phyloP scores from a whole-genome alignment of 805 yeast species.

The Wickerhamiella qilinensis region DNA sequence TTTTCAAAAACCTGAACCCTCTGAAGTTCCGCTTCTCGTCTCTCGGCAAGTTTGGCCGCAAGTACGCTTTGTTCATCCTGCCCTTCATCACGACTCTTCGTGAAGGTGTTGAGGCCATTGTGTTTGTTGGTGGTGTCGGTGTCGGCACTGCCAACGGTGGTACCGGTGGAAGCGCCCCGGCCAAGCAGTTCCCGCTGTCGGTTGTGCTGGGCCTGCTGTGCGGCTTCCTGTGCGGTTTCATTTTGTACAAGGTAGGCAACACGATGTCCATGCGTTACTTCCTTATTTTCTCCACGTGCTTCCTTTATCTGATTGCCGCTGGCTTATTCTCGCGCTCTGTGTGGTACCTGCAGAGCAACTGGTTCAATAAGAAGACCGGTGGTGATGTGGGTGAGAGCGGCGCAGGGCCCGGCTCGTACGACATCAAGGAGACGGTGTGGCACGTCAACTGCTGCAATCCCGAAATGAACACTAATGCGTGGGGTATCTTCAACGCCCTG shows the following conservation, averaged over 20 bases:
- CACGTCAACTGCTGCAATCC: slow-evolving; percentile 98
- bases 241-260: slow-evolving; percentile 72
- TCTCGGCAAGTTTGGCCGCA: slow-evolving; percentile 31
- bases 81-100: slow-evolving; percentile 85
- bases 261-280: slow-evolving; percentile 71
- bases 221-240: slow-evolving; percentile 54
- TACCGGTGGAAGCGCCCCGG: slow-evolving; percentile 29
- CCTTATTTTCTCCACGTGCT: slow-evolving; percentile 72
- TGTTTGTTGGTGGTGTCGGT: slow-evolving; percentile 93
- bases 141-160: no score
- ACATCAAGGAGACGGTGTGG: slow-evolving; percentile 68
- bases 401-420: slow-evolving; percentile 88
- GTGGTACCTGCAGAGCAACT: slow-evolving; percentile 70
- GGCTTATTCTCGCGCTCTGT: slow-evolving; percentile 88
- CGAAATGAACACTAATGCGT: slow-evolving; percentile 56
- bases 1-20: slow-evolving; percentile 11
- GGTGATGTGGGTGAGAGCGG: slow-evolving; percentile 93
- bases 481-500: slow-evolving; percentile 92
- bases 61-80: slow-evolving; percentile 75
- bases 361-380: slow-evolving; percentile 53
- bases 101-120: slow-evolving; percentile 95
- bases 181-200: slow-evolving; percentile 80
- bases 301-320: slow-evolving; percentile 77
- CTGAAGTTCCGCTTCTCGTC: slow-evolving; percentile 11
- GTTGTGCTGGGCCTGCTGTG: slow-evolving; percentile 73